These are phyloP conservation scores for Cladophialophora carrionii DNA, from an alignment of 2,329 filamentous ascomycete species.

Conservation along the genomic window DNA sequence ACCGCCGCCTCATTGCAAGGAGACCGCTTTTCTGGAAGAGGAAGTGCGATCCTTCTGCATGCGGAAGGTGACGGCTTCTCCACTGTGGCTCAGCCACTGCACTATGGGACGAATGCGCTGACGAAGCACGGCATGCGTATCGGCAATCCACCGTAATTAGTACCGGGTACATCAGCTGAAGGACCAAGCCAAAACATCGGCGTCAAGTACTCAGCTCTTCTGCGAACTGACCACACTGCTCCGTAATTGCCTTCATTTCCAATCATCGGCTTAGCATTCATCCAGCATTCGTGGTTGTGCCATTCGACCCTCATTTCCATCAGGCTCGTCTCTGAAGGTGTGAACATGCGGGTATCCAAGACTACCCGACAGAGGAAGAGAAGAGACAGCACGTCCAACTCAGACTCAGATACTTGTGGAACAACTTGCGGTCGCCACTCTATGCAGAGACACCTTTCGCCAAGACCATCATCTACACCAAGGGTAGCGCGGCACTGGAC, in stretches of 20 bases:
- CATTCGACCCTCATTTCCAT: background rate
- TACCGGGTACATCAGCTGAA: too few relatives aligned
- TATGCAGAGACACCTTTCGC: conserved; percentile 2
- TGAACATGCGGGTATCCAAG: background rate
- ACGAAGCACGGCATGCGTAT: background rate
- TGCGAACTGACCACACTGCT: too few relatives aligned
- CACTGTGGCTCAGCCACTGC: background rate
- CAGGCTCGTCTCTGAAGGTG: too few relatives aligned
- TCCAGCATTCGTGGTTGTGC: too few relatives aligned
- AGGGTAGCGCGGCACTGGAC: background rate
- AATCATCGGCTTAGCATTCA: too few relatives aligned
- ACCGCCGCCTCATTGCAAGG: background rate
- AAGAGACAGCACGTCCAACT: conserved; percentile 1
- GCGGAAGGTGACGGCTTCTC: background rate
- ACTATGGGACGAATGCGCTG: too few relatives aligned
- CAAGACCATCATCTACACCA: conserved; percentile 4
- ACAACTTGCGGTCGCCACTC: background rate
- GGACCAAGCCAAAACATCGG: too few relatives aligned
- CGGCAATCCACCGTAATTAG: background rate
- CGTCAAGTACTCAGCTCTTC: too few relatives aligned
- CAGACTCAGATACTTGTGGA: conserved; percentile 2
- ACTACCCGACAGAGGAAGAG: background rate
- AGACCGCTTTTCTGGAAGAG: background rate
- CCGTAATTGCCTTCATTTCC: too few relatives aligned
- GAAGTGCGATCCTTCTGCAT: background rate